phyloP scores from a whole-genome alignment of 768 basidiomycete genomes.

The Kondoa subrosea region DNA sequence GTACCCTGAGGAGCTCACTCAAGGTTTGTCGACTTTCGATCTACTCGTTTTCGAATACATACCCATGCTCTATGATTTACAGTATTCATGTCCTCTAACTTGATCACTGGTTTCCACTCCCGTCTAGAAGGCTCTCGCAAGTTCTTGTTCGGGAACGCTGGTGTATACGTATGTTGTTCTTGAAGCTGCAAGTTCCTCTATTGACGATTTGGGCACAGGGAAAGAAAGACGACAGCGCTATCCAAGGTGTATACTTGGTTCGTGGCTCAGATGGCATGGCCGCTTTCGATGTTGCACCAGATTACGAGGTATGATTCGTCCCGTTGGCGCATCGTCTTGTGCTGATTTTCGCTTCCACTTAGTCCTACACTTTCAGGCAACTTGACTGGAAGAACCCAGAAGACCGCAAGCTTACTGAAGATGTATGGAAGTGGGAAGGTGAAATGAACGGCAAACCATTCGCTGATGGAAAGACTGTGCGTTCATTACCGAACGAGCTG shows the following conservation, averaged over 20 bases:
- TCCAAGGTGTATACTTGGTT: slow-evolving; percentile 53
- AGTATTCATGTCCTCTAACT: slow-evolving; percentile 86
- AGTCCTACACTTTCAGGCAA: slow-evolving; percentile 60
- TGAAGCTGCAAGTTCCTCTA: too few species aligned
- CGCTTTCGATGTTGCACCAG: slow-evolving; percentile 65
- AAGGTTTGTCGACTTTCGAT: slow-evolving; percentile 28
- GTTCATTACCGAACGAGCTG: too few species aligned
- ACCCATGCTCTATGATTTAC: not conserved
- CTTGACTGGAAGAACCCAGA: slow-evolving; percentile 49
- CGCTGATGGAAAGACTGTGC: too few species aligned
- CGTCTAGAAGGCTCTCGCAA: slow-evolving; percentile 75
- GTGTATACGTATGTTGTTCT: slow-evolving; percentile 93
- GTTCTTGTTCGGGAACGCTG: slow-evolving; percentile 83
- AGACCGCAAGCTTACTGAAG: slow-evolving; percentile 83
- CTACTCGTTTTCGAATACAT: not conserved
- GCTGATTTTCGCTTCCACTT: too few species aligned
- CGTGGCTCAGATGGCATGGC: slow-evolving; percentile 57
- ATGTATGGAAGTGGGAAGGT: slow-evolving; percentile 82
- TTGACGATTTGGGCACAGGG: too few species aligned
- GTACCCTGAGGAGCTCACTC: slow-evolving; percentile 84
- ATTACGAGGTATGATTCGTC: too few species aligned
- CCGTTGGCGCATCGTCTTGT: too few species aligned
- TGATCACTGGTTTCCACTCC: slow-evolving; percentile 86
- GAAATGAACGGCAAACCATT: slow-evolving; percentile 48
- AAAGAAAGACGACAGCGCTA: slow-evolving; percentile 39